Evolutionary conservation across 352 stramenopile species (phyloP).

Genomic region (Phytophthora pini): DNA sequence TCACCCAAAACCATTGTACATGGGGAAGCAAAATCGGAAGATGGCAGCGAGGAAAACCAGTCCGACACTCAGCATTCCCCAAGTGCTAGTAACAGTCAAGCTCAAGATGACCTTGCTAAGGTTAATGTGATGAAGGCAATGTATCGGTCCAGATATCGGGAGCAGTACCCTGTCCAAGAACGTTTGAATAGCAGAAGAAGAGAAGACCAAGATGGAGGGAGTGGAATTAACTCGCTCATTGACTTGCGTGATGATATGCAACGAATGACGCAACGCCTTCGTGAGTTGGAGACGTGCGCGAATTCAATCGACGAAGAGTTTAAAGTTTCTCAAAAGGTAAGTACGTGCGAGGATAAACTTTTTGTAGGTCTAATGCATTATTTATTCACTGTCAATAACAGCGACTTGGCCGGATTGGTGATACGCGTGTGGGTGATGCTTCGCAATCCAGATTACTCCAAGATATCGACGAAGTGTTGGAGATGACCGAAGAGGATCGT

Average conservation of each 20-base stretch:
- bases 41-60: conserved; percentile 29
- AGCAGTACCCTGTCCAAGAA: conserved; percentile 21
- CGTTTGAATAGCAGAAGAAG: conserved; percentile 1
- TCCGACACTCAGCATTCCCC: conserved; percentile 14
- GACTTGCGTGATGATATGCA: conserved; percentile 56
- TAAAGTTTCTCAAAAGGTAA: conserved; percentile 52
- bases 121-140: conserved; percentile 10
- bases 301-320: conserved; percentile 70
- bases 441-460: conserved; percentile 15
- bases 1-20: not conserved
- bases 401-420: conserved; percentile 27
- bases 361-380: no score
- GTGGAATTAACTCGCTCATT: conserved; percentile 34
- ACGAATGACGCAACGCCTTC: conserved; percentile 53
- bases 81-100: conserved; percentile 1
- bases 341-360: conserved; percentile 1
- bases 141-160: conserved; percentile 26
- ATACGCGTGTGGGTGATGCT: conserved; percentile 1
- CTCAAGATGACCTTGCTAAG: conserved; percentile 4
- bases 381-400: not conserved
- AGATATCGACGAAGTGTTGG: conserved; percentile 30
- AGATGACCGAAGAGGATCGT: conserved; percentile 4
- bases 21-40: conserved; percentile 7
- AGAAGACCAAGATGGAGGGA: conserved; percentile 12
- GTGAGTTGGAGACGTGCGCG: conserved; percentile 54